These are phyloP conservation scores for Aspergillus heteromorphus DNA, from an alignment of 495 filamentous ascomycete species.

Conservation along the genomic window DNA sequence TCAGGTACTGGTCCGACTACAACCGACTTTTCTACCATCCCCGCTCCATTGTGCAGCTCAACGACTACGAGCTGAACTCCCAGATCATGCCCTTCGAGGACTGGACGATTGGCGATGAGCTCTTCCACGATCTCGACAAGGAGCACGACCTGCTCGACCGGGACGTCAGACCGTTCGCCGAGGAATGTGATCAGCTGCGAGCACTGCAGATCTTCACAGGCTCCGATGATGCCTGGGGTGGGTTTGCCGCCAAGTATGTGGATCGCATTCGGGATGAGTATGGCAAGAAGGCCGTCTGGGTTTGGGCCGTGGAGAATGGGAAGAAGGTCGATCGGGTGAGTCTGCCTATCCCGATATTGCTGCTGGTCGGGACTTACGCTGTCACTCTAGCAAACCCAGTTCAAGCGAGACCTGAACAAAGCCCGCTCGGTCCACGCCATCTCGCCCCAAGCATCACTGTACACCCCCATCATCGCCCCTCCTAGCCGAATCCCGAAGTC, in stretches of 20 bases:
- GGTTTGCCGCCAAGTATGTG: constrained; percentile 73
- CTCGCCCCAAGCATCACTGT: constrained; percentile 65
- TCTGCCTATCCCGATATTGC: constrained; percentile 2
- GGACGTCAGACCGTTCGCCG: constrained; percentile 77
- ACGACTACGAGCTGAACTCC: constrained; percentile 78
- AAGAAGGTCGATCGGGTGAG: constrained; percentile 53
- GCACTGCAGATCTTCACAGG: constrained; percentile 76
- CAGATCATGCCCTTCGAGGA: constrained; percentile 76
- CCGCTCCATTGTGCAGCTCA: constrained; percentile 79
- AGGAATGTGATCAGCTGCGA: constrained; percentile 92
- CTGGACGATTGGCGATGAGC: constrained; percentile 71
- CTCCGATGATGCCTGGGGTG: constrained; percentile 89
- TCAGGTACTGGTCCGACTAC: constrained; percentile 96
- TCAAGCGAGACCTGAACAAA: constrained; percentile 58
- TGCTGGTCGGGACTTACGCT: neutral
- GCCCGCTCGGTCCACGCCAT: constrained; percentile 63
- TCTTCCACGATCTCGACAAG: constrained; percentile 75
- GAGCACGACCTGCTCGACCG: constrained; percentile 85
- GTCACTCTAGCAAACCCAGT: constrained; percentile 39
- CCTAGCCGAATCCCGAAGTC: constrained; percentile 52
- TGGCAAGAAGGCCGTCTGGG: constrained; percentile 77
- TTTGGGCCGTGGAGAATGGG: constrained; percentile 76
- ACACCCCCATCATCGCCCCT: constrained; percentile 69
- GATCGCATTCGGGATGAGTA: constrained; percentile 85
- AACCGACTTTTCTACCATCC: constrained; percentile 89